Percentiles rank a stretch among this genome's conserved stretches.
These are phyloP conservation scores for Ramularia endophylla DNA, from an alignment of 2,329 filamentous ascomycete genomes.

Conservation along the genomic window DNA sequence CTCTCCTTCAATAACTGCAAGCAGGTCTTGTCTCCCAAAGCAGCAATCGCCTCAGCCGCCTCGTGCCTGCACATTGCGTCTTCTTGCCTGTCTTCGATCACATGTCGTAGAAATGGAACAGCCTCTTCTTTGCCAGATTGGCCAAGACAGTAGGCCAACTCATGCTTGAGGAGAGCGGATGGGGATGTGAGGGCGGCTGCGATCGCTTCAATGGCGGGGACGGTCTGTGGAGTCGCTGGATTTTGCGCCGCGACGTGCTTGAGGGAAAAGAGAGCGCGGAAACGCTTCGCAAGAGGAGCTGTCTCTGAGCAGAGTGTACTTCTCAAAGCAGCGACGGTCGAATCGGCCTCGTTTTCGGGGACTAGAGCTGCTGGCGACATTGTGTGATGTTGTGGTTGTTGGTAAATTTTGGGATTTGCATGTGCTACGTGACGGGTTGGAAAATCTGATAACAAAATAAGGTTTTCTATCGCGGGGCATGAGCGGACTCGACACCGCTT, in stretches of 20 bases:
- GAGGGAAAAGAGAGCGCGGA: conserved; percentile 94
- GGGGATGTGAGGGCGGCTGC: conserved; percentile 78
- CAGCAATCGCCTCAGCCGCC: conserved; percentile 89
- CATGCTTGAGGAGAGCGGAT: conserved; percentile 90
- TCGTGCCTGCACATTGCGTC: conserved; percentile 96
- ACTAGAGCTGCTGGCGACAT: conserved; percentile 12
- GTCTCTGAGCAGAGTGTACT: conserved; percentile 73
- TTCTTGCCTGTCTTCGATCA: conserved; percentile 72
- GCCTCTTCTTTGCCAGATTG: conserved; percentile 77
- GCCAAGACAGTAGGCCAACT: conserved; percentile 93
- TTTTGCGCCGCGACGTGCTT: conserved; percentile 79
- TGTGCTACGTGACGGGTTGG: no score
- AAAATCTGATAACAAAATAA: no score
- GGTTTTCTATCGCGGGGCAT: no score
- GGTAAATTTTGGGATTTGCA: no score
- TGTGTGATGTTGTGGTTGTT: not conserved
- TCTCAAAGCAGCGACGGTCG: conserved; percentile 59
- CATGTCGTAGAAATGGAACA: conserved; percentile 63
- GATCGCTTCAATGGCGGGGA: conserved; percentile 70
- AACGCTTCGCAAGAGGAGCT: conserved; percentile 78
- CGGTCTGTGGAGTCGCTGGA: conserved; percentile 50
- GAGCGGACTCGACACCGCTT: no score
- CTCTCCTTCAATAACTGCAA: conserved; percentile 67
- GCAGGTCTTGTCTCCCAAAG: conserved; percentile 69
- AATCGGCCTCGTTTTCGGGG: conserved; percentile 14